Conservation (phyloP, 441 rosid species). For the Mallotus repandus region DNA sequence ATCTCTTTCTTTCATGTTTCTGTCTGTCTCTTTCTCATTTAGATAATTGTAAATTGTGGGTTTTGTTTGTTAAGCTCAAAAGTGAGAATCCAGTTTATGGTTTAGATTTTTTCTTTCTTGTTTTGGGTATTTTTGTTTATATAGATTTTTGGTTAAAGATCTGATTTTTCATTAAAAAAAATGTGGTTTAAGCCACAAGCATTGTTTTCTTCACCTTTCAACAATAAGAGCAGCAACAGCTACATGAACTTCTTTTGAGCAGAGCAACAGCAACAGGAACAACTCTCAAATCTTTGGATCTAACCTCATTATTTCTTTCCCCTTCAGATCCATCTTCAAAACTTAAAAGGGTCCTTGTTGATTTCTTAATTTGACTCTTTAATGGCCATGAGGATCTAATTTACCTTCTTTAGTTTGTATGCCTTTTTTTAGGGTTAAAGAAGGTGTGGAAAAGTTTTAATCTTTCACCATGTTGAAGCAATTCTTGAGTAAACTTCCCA, state of each 20-base stretch:
- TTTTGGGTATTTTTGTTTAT: background rate
- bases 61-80: constrained; percentile 7
- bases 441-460: background rate
- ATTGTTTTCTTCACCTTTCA: constrained; percentile 16
- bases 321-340: constrained; percentile 37
- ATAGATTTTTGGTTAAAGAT: constrained; percentile 19
- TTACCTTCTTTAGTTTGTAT: background rate
- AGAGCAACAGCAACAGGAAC: background rate
- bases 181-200: constrained; percentile 9
- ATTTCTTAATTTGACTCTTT: constrained; percentile 10
- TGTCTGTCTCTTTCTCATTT: background rate
- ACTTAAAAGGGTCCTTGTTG: constrained; percentile 18
- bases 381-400: constrained; percentile 2
- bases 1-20: background rate
- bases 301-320: constrained; percentile 14
- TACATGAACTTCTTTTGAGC: no score
- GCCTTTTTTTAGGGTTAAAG: background rate
- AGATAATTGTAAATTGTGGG: background rate
- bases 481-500: constrained; percentile 64
- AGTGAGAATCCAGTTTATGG: constrained; percentile 21
- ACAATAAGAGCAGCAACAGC: background rate
- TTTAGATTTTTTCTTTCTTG: constrained; percentile 8
- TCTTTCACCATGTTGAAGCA: constrained; percentile 61
- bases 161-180: constrained; percentile 14
- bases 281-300: constrained; percentile 20